phyloP scores from a whole-genome alignment of 139 green algal genomes.

The Closterium sp. region DNA sequence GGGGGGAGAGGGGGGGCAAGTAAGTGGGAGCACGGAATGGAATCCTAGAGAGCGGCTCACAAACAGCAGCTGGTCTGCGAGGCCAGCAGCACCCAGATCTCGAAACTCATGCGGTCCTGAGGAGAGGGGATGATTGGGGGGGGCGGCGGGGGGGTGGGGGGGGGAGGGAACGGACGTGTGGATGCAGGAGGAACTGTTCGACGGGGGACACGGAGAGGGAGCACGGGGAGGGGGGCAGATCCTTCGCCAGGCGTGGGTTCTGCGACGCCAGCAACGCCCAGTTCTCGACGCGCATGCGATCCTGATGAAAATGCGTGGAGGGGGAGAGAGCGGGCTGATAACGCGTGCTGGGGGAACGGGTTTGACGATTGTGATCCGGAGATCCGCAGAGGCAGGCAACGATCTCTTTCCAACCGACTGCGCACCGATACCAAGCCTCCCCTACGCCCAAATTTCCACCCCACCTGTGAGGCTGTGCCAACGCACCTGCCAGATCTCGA shows the following conservation, averaged over 20 bases:
- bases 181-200: neutral
- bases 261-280: neutral
- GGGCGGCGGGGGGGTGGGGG: neutral
- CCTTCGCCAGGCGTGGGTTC: neutral
- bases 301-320: neutral
- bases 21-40: no score
- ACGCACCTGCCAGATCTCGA: constrained; percentile 7
- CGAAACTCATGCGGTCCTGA: neutral
- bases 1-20: neutral
- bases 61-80: no score
- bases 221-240: neutral
- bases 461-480: no score
- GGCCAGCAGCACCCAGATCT: neutral
- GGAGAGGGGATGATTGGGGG: neutral
- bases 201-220: neutral
- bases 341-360: no score
- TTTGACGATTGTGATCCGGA: no score
- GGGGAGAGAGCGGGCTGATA: neutral
- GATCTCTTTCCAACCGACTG: no score
- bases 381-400: no score
- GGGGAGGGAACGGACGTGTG: neutral
- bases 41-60: no score
- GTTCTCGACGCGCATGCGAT: neutral
- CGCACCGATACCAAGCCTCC: no score
- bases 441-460: no score